These are phyloP conservation scores for Paecilomyces niveus DNA, from an alignment of 2,329 filamentous ascomycete genomes.

Conservation along the genomic window DNA sequence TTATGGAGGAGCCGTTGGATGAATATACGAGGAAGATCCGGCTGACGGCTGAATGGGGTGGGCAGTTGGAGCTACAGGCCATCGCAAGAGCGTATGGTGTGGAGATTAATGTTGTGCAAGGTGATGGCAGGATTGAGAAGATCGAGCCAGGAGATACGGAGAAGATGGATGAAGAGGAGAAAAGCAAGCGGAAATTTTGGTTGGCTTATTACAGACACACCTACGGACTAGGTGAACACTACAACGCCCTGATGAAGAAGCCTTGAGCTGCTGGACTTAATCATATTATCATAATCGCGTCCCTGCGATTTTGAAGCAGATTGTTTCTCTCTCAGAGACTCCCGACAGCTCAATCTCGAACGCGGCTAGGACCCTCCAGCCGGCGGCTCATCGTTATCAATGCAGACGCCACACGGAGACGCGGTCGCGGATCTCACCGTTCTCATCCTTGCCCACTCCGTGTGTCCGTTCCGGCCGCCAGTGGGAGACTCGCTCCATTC, in stretches of 20 bases:
- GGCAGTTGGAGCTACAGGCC: slow-evolving; percentile 81
- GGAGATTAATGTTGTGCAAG: slow-evolving; percentile 76
- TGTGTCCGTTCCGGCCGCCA: slow-evolving; percentile 53
- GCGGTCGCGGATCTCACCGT: slow-evolving; percentile 35
- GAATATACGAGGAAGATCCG: slow-evolving; percentile 68
- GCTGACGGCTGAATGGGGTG: slow-evolving; percentile 92
- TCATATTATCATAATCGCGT: background rate
- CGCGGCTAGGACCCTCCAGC: background rate
- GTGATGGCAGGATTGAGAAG: slow-evolving; percentile 69
- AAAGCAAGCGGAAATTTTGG: slow-evolving; percentile 62
- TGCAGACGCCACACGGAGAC: slow-evolving; percentile 37
- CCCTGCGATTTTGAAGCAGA: background rate
- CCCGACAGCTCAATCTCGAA: background rate
- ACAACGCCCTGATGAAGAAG: slow-evolving; percentile 70
- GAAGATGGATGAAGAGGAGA: slow-evolving; percentile 34
- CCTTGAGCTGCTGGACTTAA: slow-evolving; percentile 8
- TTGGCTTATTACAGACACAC: slow-evolving; percentile 91
- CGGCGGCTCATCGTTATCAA: background rate
- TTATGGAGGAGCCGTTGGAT: slow-evolving; percentile 73
- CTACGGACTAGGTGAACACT: slow-evolving; percentile 93
- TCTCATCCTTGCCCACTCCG: slow-evolving; percentile 42
- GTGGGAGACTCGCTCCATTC: slow-evolving; percentile 43
- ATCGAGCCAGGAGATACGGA: slow-evolving; percentile 51
- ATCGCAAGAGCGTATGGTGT: slow-evolving; percentile 74
- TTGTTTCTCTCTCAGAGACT: background rate